Evolutionary conservation across 129 eudicot genomes (phyloP), one percentile per base, ranked within the genome.

Genomic region (Tanacetum coccineum): DNA sequence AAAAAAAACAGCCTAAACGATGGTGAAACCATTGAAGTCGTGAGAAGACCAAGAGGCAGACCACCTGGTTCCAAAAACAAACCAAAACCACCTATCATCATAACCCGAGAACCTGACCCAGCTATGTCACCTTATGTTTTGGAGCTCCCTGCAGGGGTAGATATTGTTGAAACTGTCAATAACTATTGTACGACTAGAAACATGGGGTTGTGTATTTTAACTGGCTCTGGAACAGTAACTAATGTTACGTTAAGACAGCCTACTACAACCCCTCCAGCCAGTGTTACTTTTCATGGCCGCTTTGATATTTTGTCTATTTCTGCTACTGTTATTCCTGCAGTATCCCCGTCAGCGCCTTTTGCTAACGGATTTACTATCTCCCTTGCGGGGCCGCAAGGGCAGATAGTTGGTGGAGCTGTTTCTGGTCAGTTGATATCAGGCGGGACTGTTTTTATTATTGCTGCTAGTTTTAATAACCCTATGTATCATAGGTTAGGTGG

Each of bases 61-160:
- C 96, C 93, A 1, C 85, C 93, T 0, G 96, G 93, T 1, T 89
- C 93, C 63, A 89, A 85, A 30, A 89, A 89, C 79, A 83, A 81
- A 55, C 94, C 90, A 44, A 86, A 86, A 46, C 88, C 95, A 2
- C 88, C 97, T 57, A 57, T 86, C 15, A 59, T 86, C 70, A 74
- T 87, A 1, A 82, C 88, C 63, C 81, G 84, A 6, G 91, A 84
- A 32, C 14, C 88, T 52, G 90, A 84, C 65, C 84, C 90, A 2
- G 18, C 88, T 2, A 84, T 90, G 88, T 60, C 79, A 4, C 87
- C 91, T 0, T 87, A 90, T 40, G 81, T 90, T 0, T 83, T 90
- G 0, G 97, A 90, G 68, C 68, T 87, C 4, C 77, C 91, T 13
- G 76, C 73, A 4, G 85, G 87, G 3, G 66, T 80, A 0, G 97